Percentiles rank a stretch among this genome's conserved stretches.
Conservation (phyloP, 2,329 filamentous ascomycete genomes). For the Fusarium lateritium region DNA sequence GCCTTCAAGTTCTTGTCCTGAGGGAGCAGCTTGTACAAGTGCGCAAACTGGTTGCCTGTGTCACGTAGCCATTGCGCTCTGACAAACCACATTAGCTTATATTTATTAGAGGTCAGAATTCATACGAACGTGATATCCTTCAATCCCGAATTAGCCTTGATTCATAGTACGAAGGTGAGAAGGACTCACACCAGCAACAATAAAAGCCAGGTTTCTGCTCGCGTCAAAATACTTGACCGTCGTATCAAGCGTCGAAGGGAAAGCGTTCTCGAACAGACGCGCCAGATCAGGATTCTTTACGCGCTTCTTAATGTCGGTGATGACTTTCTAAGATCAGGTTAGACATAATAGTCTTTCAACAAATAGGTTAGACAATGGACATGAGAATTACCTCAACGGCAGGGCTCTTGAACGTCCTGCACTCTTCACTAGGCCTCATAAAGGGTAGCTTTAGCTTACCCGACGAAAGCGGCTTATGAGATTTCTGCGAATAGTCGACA, state of each 20-base stretch:
- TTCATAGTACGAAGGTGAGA: accelerated
- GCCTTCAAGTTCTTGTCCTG: slow-evolving; percentile 18
- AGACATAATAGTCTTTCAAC: accelerated
- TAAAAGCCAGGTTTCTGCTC: slow-evolving; percentile 16
- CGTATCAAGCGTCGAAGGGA: slow-evolving; percentile 24
- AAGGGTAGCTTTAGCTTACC: slow-evolving; percentile 22
- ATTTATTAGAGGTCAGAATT: too few species aligned
- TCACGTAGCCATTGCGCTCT: slow-evolving; percentile 33
- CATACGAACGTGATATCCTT: slow-evolving; percentile 26
- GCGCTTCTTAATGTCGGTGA: slow-evolving; percentile 24
- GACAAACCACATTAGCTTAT: background rate
- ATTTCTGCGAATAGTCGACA: slow-evolving; percentile 19
- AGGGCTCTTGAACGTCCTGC: slow-evolving; percentile 30
- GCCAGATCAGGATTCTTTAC: slow-evolving; percentile 26
- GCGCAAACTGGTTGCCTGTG: slow-evolving; percentile 28
- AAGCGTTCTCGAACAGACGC: slow-evolving; percentile 31
- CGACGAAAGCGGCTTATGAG: slow-evolving; percentile 1
- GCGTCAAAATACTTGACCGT: slow-evolving; percentile 34
- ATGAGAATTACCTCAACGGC: slow-evolving; percentile 3
- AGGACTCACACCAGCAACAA: slow-evolving; percentile 24
- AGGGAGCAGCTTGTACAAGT: slow-evolving; percentile 25
- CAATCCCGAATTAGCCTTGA: background rate
- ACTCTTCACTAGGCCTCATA: slow-evolving; percentile 32
- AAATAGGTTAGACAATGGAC: accelerated
- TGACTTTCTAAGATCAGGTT: slow-evolving; percentile 8